Evolutionary conservation across 306 rosid species (phyloP), one percentile per base, ranked within the genome.

Genomic region (Biancaea sappan): DNA sequence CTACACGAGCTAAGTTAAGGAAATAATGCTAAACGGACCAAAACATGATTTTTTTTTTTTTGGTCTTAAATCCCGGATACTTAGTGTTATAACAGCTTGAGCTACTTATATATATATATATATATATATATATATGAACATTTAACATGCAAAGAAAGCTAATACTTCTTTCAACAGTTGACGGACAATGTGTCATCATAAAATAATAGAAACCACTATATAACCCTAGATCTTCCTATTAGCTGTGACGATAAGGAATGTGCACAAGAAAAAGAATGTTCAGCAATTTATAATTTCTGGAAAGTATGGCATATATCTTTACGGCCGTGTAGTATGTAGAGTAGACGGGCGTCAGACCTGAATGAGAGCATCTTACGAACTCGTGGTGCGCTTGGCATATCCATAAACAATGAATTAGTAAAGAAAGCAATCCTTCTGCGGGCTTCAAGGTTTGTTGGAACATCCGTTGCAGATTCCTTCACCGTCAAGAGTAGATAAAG

Each of bases 331-430:
- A 68, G 26, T 74, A 68, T 54, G 31, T 32, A 15, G 29, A 71
- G 76, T 53, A 69, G 78, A 71, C 38, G 54, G 60, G 1, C 29
- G 46, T 48, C 71, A 66, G 31, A 91, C 99, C 99, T 91, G 89
- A 92, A 94, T 12, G 99, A 92, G 75, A 94, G 88, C 99, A 94
- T 94, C 80, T 88, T 88, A 58, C 99, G 93, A 41, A 92, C 96
- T 31, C 84, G 82, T 65, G 97, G 99, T 68, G 99, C 97, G 37
- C 86, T 87, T 25, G 99, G 97, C 96, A 94, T 94, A 22, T 94
- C 93, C 99, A 94, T 92, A 85, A 92, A 94, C 83, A 94, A 73
- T 38, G 99, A 94, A 86, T 94, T 94, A 65, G 96, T 69, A 66
- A 94, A 94, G 81, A 94, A 94, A 56, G 93, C 65, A 83, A 94